Evolutionary conservation across 371 early-diverging fungal species (phyloP), one percentile per base, ranked within the genome.

Genomic region (Aphelidium insulamus): DNA sequence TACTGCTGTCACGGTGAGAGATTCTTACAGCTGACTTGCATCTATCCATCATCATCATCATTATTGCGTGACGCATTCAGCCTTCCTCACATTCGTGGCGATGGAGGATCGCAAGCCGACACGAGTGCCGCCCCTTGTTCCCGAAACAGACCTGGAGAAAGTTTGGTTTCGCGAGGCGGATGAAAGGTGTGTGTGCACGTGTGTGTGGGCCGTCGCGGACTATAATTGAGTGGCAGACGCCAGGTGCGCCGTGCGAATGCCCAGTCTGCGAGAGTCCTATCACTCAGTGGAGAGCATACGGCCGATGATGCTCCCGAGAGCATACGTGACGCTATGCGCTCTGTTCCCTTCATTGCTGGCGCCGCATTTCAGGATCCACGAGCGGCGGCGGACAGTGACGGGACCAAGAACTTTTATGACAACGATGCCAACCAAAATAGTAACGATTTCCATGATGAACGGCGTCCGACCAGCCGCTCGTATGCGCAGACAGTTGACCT

Each of bases 41-140:
- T 19, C 16, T 21, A 21, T 12, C 7, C 3, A 10, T 4, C n/a
- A 21, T 18, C 22, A 8, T 18, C 16, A 37, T 18, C 11, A 12
- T 16, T 38, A 14, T 33, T 23, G 27, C 32, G 5, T 19, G 36
- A 2, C 66, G 68, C 43, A n/a, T n/a, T n/a, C n/a, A n/a, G 76
- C 73, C 11, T 75, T 72, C 33, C 45, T 77, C 17, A 77, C 76
- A 0, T 77, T 77, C 61, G 72, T 77, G 4, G 74, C 71, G 2
- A 30, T 76, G 2, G 50, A 42, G 39, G 46, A 34, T 32, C 46
- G 38, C 28, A 55, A 32, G 37, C 29, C 68, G 0, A 49, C 46
- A 0, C 36, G 43, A 2, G 65, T 72, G 3, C 69, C 69, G 1
- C 48, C 46, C 11, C 29, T 64, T 6, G 26, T 59, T 4, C 58